These are phyloP conservation scores for Inonotus hispidus DNA, from an alignment of 1,284 basidiomycete genomes.

Conservation along the genomic window DNA sequence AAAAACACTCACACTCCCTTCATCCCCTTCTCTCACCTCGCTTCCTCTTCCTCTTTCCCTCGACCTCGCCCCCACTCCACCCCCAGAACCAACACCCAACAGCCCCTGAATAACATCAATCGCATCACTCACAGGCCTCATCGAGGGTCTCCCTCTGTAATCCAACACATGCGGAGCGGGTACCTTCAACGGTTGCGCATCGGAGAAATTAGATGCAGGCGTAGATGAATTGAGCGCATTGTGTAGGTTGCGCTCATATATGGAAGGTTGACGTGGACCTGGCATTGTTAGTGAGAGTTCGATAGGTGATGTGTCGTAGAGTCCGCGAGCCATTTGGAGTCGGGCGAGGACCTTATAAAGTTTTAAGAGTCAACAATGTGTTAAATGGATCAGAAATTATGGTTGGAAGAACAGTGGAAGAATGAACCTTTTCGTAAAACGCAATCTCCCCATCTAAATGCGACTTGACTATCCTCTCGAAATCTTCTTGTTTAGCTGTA, in stretches of 20 bases:
- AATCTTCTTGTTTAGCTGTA: slow-evolving; percentile 66
- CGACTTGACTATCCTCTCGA: slow-evolving; percentile 50
- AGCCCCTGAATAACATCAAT: slow-evolving; percentile 66
- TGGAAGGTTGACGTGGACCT: slow-evolving; percentile 55
- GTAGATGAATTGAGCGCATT: neutral
- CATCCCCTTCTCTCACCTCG: slow-evolving; percentile 22
- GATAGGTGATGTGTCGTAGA: slow-evolving; percentile 42
- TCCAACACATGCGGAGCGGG: slow-evolving; percentile 76
- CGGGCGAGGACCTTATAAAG: slow-evolving; percentile 57
- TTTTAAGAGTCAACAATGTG: too few relatives aligned
- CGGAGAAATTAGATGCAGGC: slow-evolving; percentile 43
- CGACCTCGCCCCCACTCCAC: neutral
- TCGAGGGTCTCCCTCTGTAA: slow-evolving; percentile 43
- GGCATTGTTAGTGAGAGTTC: slow-evolving; percentile 25
- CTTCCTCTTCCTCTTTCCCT: neutral
- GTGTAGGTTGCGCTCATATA: slow-evolving; percentile 63
- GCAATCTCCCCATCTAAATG: slow-evolving; percentile 74
- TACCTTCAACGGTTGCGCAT: slow-evolving; percentile 50
- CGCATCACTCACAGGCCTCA: slow-evolving; percentile 70
- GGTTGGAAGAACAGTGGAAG: too few relatives aligned
- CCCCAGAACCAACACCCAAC: slow-evolving; percentile 34
- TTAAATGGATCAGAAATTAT: too few relatives aligned
- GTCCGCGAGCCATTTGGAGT: slow-evolving; percentile 47
- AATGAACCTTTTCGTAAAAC: slow-evolving; percentile 60
- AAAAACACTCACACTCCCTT: slow-evolving; percentile 52